Conservation (phyloP, 164 flowering plant genomes). For the Saururus chinensis region DNA sequence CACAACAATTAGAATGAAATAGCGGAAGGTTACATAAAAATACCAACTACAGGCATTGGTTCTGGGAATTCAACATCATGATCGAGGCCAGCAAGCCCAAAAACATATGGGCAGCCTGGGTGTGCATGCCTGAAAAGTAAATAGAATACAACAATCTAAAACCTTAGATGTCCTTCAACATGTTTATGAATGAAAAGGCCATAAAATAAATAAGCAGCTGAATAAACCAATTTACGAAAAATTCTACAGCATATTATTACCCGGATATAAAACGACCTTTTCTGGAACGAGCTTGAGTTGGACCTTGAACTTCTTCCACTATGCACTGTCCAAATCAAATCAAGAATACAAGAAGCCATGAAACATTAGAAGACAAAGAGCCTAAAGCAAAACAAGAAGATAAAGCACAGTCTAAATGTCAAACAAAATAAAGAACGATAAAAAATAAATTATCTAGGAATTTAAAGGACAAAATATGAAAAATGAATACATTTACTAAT, state of each 20-base stretch:
- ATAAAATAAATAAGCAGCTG: neutral
- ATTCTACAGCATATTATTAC: slow-evolving; percentile 26
- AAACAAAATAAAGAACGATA: neutral
- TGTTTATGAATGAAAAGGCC: neutral
- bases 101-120: slow-evolving; percentile 98
- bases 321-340: slow-evolving; percentile 55
- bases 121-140: slow-evolving; percentile 74
- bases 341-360: neutral
- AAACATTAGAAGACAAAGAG: neutral
- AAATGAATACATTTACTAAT: too few species aligned
- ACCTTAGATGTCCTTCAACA: neutral
- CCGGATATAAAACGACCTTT: slow-evolving; percentile 98
- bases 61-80: slow-evolving; percentile 96
- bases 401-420: neutral
- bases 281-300: slow-evolving; percentile 90
- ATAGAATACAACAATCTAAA: neutral
- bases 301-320: slow-evolving; percentile 99
- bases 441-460: neutral
- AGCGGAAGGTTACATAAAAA: slow-evolving; percentile 1
- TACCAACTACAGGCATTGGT: slow-evolving; percentile 99
- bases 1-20: neutral
- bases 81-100: slow-evolving; percentile 87
- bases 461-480: too few species aligned
- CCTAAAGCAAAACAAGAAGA: neutral
- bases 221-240: neutral